Conservation (phyloP, 176 grass and related monocot genomes). For the Bothriochloa decipiens region DNA sequence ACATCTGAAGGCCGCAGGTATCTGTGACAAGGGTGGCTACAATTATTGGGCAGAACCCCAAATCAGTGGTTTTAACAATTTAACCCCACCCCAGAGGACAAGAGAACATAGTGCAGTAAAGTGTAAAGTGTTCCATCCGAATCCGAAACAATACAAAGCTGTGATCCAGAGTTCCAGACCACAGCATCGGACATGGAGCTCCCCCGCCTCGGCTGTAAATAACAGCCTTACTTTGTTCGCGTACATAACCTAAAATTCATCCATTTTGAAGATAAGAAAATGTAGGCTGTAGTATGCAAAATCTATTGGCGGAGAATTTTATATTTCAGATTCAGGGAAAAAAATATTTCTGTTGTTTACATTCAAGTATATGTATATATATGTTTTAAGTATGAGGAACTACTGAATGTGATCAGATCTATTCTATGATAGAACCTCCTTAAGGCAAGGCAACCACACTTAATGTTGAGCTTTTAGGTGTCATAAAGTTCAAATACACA, state of each 20-base stretch:
- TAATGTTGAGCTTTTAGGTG: not conserved
- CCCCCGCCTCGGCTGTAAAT: slow-evolving; percentile 87
- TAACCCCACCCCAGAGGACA: no score
- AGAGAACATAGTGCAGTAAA: no score
- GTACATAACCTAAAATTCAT: slow-evolving; percentile 70
- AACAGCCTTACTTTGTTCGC: slow-evolving; percentile 83
- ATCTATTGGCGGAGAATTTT: not conserved
- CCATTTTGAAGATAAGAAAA: slow-evolving; percentile 5
- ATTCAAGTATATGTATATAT: not conserved
- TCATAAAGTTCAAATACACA: not conserved
- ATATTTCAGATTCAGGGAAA: not conserved
- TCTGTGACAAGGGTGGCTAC: no score
- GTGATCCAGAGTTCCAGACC: no score
- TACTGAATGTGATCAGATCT: not conserved
- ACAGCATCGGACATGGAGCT: no score
- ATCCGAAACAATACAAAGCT: no score
- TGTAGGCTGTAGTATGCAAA: not conserved
- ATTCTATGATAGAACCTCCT: not conserved
- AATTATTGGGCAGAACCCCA: no score
- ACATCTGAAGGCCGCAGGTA: no score
- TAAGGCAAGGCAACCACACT: not conserved
- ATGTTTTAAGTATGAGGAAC: not conserved
- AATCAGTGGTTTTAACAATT: no score
- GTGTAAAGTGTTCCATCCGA: no score
- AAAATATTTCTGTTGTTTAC: not conserved